phyloP scores from a whole-genome alignment of 495 filamentous ascomycete genomes.

The Xylaria grammica region DNA sequence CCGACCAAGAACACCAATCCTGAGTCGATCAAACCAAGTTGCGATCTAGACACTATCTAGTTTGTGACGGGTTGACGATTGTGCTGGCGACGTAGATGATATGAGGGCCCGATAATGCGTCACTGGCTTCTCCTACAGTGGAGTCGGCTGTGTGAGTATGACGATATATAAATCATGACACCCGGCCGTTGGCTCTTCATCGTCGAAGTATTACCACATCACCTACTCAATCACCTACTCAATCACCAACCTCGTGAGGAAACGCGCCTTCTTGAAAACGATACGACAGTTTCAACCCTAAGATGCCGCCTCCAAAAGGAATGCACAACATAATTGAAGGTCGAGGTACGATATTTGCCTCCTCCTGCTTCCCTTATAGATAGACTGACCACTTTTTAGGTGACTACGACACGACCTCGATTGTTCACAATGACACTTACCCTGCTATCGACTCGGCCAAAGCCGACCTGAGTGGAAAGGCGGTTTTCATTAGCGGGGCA shows the following conservation, averaged over 20 bases:
- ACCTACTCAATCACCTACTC: neutral
- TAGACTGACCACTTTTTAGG: slow-evolving; percentile 16
- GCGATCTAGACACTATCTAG: no score
- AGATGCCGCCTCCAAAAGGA: slow-evolving; percentile 34
- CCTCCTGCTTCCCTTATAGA: neutral
- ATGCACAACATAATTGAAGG: slow-evolving; percentile 29
- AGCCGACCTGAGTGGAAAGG: slow-evolving; percentile 41
- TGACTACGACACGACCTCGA: slow-evolving; percentile 34
- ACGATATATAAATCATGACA: slow-evolving; percentile 1
- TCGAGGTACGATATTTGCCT: slow-evolving; percentile 22
- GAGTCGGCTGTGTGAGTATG: no score
- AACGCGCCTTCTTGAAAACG: no score
- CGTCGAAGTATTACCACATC: neutral
- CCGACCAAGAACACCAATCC: no score
- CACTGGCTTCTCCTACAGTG: no score
- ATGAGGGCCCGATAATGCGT: no score
- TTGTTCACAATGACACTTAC: slow-evolving; percentile 50
- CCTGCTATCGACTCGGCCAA: slow-evolving; percentile 49
- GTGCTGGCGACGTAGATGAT: no score
- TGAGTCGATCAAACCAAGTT: no score
- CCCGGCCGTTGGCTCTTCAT: neutral
- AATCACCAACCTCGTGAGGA: neutral
- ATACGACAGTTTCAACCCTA: neutral
- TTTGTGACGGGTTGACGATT: no score
- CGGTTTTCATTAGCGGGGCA: slow-evolving; percentile 56